Base-by-base conservation (phyloP, 177 flowering plant genomes). In the Vitis hybrid region DNA sequence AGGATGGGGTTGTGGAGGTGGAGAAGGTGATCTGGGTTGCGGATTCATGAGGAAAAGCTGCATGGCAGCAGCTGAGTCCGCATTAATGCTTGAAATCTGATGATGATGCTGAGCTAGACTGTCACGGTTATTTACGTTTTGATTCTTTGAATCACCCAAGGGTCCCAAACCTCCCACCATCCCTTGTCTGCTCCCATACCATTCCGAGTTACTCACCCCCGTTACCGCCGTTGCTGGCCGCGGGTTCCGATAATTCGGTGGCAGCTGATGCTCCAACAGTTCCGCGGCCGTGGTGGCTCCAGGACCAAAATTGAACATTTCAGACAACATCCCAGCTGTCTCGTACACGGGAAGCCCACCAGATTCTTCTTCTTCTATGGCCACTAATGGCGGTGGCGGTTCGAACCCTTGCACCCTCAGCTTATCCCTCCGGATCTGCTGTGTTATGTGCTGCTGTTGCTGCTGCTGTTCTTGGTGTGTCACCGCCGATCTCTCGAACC, bases 41-140 rank as follows among this genome's bases (percentile, higher is more conserved):
- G 98, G 98, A 70, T 94, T 94, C 90, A 88, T 83, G 0, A 92
- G 79, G 65, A 90, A 96, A 74, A 94, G 92, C 71, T 96, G 99
- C 99, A 96, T 94, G 92, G 98, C 95, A 6, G 88, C 93, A 3
- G 95, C 92, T 15, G 92, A 79, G 28, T 86, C 93, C 2, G 89
- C 89, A 82, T 84, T 87, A 59, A 88, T 82, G 75, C 80, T 78
- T 64, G 92, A 73, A 68, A 89, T 86, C 82, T 88, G 91, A 59
- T 78, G 76, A 18, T 79, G 85, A 13, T 81, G 86, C 64, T 70
- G 67, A 69, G 70, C 50, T 61, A 69, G 50, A 70, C 66, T 70
- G 65, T 73, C 75, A 13, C 78, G 75, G 77, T 52, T 71, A 51
- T 62, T 33, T 33, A 1, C 44, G 31, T 65, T 72, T 3, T 77